Base-by-base conservation (phyloP, 2,329 filamentous ascomycete genomes). In the Talaromyces sp. region DNA sequence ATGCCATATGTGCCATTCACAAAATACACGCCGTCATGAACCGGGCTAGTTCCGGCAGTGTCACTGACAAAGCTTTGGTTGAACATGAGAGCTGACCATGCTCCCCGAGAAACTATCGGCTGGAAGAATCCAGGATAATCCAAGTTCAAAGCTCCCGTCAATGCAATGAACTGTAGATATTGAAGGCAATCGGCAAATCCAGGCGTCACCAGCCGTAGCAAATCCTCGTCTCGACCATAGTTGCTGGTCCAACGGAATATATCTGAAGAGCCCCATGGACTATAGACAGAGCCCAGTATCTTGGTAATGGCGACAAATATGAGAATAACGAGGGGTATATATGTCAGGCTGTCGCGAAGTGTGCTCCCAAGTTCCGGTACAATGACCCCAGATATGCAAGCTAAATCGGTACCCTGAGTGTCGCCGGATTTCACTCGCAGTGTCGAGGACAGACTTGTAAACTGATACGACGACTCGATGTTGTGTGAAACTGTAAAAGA, bases 221-320 rank as follows among this genome's bases (percentile, higher is more conserved):
- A 80, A 76, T 99, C 94, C 63, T 91, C 90, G 68, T 99, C 94
- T 66, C 93, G 87, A 38, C 94, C 94, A 72, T 96, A 97, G 72
- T 99, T 99, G 70, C 91, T 95, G n/a, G 91, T 92, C 92, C 93
- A 99, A 66, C 90, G 88, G 73, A 97, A 97, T 21, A 93, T 82
- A 71, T 99, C 90, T 8, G 86, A 86, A 1, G 91, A 90, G 21
- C 94, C 94, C 93, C 94, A 99, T 0, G 94, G 94, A 70, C 92
- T 97, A 71, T 87, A 93, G 41, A 95, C 90, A 55, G 87, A 90
- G 2, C 94, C 92, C 65, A 91, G 86, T 38, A 92, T 80, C 7
- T 93, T 96, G 14, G 92, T 91, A 61, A 92, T 75, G 1, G 87
- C 94, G 52, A 95, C 90, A 46, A 93, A 80, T 2, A 93, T 77